phyloP scores from a whole-genome alignment of 73 alveolate genomes.

The Diophrys sp. region DNA sequence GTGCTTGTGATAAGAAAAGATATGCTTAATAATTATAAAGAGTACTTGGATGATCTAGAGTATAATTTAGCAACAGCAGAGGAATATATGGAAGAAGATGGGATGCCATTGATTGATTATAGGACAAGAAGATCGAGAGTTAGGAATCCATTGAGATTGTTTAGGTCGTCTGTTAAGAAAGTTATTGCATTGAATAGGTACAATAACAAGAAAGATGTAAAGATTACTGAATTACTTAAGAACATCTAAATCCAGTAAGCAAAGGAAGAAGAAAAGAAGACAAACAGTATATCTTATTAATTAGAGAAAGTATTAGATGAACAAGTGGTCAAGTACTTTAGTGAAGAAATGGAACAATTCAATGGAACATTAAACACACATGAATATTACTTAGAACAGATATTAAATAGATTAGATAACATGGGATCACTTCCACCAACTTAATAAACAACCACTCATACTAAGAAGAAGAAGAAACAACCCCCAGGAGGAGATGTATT shows the following conservation, averaged over 20 bases:
- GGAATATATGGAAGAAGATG: background rate
- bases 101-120: conserved; percentile 4
- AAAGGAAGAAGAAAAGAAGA: background rate
- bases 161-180: background rate
- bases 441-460: too few species aligned
- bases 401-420: background rate
- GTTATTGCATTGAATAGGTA: conserved; percentile 4
- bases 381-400: background rate
- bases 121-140: background rate
- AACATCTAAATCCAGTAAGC: background rate
- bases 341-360: background rate
- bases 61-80: background rate
- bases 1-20: background rate
- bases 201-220: conserved; percentile 4
- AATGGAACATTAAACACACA: background rate
- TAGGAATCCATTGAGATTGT: background rate
- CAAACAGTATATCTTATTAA: background rate
- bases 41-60: conserved; percentile 1
- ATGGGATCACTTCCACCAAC: too few species aligned
- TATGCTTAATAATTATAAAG: background rate
- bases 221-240: conserved; percentile 4
- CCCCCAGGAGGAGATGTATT: too few species aligned
- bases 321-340: background rate
- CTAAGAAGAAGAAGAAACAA: too few species aligned
- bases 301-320: background rate